Evolutionary conservation across 768 basidiomycete species (phyloP).

Genomic region (Collybia nuda): DNA sequence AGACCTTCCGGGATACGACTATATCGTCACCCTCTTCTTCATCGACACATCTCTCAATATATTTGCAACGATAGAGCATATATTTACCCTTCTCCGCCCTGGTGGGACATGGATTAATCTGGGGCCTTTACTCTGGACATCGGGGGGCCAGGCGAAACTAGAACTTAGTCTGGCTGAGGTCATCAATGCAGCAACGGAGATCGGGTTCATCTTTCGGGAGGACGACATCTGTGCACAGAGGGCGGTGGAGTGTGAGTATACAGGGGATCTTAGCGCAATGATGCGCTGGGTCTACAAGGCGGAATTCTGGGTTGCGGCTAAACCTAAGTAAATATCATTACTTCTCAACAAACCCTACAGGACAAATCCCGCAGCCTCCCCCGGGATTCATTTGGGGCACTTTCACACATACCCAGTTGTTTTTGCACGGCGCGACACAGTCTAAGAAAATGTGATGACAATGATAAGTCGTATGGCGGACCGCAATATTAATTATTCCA

Average conservation of each 20-base stretch:
- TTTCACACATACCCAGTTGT: no score
- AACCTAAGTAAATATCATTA: constrained; percentile 26
- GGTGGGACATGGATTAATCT: constrained; percentile 74
- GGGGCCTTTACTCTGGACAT: constrained; percentile 66
- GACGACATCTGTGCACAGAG: constrained; percentile 25
- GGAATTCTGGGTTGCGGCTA: constrained; percentile 66
- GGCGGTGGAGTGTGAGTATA: constrained; percentile 66
- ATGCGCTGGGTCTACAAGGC: constrained; percentile 70
- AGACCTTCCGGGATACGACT: constrained; percentile 47
- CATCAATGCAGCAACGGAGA: constrained; percentile 42
- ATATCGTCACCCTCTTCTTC: constrained; percentile 65
- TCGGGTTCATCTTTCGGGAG: constrained; percentile 51
- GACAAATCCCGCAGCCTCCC: no score
- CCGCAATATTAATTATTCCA: no score
- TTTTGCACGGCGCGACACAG: no score
- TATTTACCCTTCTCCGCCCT: constrained; percentile 53
- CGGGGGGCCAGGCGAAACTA: constrained; percentile 50
- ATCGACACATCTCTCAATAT: constrained; percentile 62
- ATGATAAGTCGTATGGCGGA: no score
- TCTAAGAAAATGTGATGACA: no score
- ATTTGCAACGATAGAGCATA: constrained; percentile 53
- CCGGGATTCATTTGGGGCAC: no score
- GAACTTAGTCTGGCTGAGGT: constrained; percentile 70
- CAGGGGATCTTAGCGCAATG: constrained; percentile 60
- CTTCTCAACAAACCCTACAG: no score